Percentiles rank a stretch among this genome's conserved stretches.
These are phyloP conservation scores for Corylus heterophylla DNA, from an alignment of 306 rosid species.

Conservation along the genomic window DNA sequence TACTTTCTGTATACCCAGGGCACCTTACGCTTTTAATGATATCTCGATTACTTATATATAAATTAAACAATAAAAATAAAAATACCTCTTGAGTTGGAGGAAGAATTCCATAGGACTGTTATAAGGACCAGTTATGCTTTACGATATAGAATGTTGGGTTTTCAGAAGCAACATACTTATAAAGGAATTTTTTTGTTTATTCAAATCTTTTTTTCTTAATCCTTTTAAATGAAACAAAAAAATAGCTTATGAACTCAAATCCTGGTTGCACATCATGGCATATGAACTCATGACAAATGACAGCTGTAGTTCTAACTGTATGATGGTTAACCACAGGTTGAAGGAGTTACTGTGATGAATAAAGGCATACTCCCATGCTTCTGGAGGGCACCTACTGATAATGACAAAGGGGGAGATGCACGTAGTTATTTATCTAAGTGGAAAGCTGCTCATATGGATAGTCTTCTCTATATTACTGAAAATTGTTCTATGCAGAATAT, in stretches of 20 bases:
- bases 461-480: conserved; percentile 57
- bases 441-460: conserved; percentile 73
- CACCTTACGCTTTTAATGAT: too few relatives aligned
- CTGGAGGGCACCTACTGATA: conserved; percentile 93
- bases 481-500: conserved; percentile 50
- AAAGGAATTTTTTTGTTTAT: not conserved
- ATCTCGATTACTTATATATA: too few relatives aligned
- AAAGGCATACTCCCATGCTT: conserved; percentile 82
- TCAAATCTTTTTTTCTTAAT: too few relatives aligned
- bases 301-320: conserved; percentile 14
- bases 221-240: too few relatives aligned
- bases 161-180: not conserved
- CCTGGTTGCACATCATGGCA: conserved; percentile 2
- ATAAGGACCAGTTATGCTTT: not conserved
- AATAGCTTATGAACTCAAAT: not conserved
- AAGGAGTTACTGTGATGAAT: conserved; percentile 62
- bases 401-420: conserved; percentile 80
- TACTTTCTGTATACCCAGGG: too few relatives aligned
- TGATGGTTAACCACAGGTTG: conserved; percentile 49
- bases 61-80: too few relatives aligned
- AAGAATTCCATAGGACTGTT: not conserved
- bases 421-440: conserved; percentile 69
- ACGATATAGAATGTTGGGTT: not conserved
- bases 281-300: conserved; percentile 13
- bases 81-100: not conserved